Evolutionary conservation across 805 yeast genomes (phyloP).

Genomic region (Cyberlindnera japonica): DNA sequence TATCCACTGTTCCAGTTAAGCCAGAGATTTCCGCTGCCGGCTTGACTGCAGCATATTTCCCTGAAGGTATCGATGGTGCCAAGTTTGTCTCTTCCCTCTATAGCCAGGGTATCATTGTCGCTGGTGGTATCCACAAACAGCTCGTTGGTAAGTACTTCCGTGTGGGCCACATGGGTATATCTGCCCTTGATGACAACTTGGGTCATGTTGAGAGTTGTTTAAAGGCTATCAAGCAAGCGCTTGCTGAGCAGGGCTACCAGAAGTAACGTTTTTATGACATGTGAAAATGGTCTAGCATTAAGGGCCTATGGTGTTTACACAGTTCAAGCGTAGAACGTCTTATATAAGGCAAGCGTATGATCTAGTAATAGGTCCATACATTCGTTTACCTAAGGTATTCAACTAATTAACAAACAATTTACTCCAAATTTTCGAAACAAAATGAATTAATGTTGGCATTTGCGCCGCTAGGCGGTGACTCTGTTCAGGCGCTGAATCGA

Average conservation of each 20-base stretch:
- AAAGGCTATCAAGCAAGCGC: slow-evolving; percentile 41
- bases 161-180: slow-evolving; percentile 94
- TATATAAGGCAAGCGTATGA: no score
- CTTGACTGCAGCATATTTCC: slow-evolving; percentile 78
- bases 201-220: slow-evolving; percentile 52
- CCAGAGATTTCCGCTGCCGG: slow-evolving; percentile 77
- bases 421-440: no score
- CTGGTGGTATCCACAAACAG: slow-evolving; percentile 86
- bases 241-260: slow-evolving; percentile 36
- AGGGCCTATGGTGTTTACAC: no score
- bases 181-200: slow-evolving; percentile 54
- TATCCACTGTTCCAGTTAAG: slow-evolving; percentile 60
- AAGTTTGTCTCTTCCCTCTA: slow-evolving; percentile 55
- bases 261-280: slow-evolving; percentile 13
- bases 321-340: no score
- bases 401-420: no score
- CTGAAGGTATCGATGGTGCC: slow-evolving; percentile 68
- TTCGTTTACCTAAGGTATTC: no score
- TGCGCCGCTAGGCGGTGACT: slow-evolving; percentile 6
- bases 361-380: no score
- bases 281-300: no score
- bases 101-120: slow-evolving; percentile 67
- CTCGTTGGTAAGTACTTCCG: slow-evolving; percentile 82
- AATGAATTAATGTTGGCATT: no score
- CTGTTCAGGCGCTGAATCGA: slow-evolving; percentile 1